Base-by-base conservation (phyloP, 352 stramenopile species). In the Pythium coloratum region DNA sequence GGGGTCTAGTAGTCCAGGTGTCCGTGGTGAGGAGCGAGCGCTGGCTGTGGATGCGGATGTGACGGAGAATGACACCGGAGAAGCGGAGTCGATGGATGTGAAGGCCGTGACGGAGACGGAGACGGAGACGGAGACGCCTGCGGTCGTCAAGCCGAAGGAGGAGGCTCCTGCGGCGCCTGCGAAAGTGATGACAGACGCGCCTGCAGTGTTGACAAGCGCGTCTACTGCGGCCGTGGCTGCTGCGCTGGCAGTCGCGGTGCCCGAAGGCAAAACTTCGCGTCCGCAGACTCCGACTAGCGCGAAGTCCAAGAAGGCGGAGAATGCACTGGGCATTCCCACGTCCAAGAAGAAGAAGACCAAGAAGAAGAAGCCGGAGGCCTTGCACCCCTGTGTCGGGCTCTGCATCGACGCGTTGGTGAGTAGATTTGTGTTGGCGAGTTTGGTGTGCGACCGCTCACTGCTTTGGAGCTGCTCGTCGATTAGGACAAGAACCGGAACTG, bases 401-500 rank as follows among this genome's bases (percentile, higher is more conserved):
- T 89, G 85, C 65, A 67, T 93, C 18, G 82, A 93, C 44, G 84
- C 84, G 26, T 65, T 93, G 64, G 77, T 85, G 51, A 20, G 66
- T 62, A 12, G 49, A 18, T 32, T 33, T 3, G 54, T 8, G 18
- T 10, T 36, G 3, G n/a, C 44, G 30, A 2, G 30, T 47, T 8
- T 12, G 14, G 6, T 18, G 36, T 26, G 5, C 7, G 38, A 36
- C 9, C 6, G 7, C 6, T 26, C 20, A 55, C 14, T n/a, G 42
- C 20, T 24, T 24, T 24, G 20, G 20, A 24, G 28, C 9, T 55
- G 28, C 16, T 59, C 16, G 14, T 34, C 24, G 42, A 32, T 13
- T 32, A 86, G 78, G 85, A 94, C 66, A 82, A 76, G 66, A 89
- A 91, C 53, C 87, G 86, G 72, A 50, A 86, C 18, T 94, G 85